Conservation (phyloP, 2,329 filamentous ascomycete species). For the Pseudogymnoascus sp. region DNA sequence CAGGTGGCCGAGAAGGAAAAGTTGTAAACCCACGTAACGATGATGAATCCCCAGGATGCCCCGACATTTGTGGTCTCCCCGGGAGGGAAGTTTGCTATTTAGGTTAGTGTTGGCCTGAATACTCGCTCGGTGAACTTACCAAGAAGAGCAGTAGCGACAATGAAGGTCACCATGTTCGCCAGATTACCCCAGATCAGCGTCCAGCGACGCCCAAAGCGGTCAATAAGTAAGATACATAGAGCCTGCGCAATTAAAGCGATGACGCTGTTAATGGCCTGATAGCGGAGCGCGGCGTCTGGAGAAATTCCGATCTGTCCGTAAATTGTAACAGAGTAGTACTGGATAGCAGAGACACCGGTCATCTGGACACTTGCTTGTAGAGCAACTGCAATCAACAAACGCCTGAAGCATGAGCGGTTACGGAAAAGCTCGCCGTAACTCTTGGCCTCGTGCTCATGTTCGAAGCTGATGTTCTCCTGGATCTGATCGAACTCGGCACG, state of each 20-base stretch:
- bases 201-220: slow-evolving; percentile 63
- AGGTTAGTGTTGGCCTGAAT: neutral
- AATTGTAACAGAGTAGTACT: slow-evolving; percentile 54
- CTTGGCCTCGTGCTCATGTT: slow-evolving; percentile 56
- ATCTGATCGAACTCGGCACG: slow-evolving; percentile 57
- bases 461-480: slow-evolving; percentile 51
- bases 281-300: slow-evolving; percentile 49
- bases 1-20: slow-evolving; percentile 66
- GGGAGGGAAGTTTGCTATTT: slow-evolving; percentile 50
- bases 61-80: slow-evolving; percentile 40
- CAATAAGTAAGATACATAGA: slow-evolving; percentile 55
- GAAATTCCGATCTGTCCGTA: slow-evolving; percentile 53
- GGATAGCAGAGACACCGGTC: slow-evolving; percentile 58
- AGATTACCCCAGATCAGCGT: slow-evolving; percentile 66
- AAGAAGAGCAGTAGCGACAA: slow-evolving; percentile 53
- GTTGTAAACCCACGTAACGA: slow-evolving; percentile 73
- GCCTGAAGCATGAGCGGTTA: slow-evolving; percentile 52
- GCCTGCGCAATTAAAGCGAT: slow-evolving; percentile 54
- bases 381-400: slow-evolving; percentile 52
- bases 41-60: slow-evolving; percentile 67
- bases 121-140: slow-evolving; percentile 20
- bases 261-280: slow-evolving; percentile 58
- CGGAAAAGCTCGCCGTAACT: slow-evolving; percentile 55
- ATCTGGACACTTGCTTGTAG: slow-evolving; percentile 59
- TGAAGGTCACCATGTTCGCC: slow-evolving; percentile 63